phyloP scores from a whole-genome alignment of 768 basidiomycete genomes.

The Mycena rosella region DNA sequence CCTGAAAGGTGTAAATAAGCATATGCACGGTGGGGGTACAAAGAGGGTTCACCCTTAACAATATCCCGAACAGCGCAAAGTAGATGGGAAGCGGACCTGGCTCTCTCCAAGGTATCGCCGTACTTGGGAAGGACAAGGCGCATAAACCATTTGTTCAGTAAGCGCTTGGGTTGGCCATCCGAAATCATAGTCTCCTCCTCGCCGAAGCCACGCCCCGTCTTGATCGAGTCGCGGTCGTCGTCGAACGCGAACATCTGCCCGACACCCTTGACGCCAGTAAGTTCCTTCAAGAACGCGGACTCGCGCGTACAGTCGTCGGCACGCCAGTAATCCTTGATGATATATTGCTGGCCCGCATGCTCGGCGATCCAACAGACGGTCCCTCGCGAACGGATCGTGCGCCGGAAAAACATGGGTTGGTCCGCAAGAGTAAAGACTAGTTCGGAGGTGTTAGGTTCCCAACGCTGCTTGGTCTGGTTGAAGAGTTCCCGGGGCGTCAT shows the following conservation, averaged over 20 bases:
- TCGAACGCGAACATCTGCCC: conserved; percentile 32
- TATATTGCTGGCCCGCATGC: neutral
- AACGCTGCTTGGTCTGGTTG: neutral
- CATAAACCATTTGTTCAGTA: neutral
- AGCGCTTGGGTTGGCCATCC: neutral
- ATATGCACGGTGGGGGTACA: neutral
- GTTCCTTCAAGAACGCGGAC: conserved; percentile 23
- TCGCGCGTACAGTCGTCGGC: conserved; percentile 23
- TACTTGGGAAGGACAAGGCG: neutral
- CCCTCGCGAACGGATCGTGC: conserved; percentile 38
- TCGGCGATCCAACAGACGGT: conserved; percentile 41
- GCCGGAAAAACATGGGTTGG: conserved; percentile 28
- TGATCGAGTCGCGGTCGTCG: conserved; percentile 17
- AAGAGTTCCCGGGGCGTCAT: neutral
- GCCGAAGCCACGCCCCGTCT: conserved; percentile 9
- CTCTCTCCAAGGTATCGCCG: neutral
- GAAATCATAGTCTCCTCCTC: neutral
- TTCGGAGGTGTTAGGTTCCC: conserved; percentile 1
- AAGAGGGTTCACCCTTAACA: conserved; percentile 29
- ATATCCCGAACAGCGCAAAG: conserved; percentile 36
- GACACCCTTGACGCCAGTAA: conserved; percentile 34
- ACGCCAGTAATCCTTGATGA: conserved; percentile 44
- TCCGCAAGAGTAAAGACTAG: conserved; percentile 2
- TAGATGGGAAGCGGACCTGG: conserved; percentile 13
- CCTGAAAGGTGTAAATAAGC: conserved; percentile 21